Evolutionary conservation across 371 early-diverging fungal genomes (phyloP).

Genomic region (Lichtheimia corymbifera): DNA sequence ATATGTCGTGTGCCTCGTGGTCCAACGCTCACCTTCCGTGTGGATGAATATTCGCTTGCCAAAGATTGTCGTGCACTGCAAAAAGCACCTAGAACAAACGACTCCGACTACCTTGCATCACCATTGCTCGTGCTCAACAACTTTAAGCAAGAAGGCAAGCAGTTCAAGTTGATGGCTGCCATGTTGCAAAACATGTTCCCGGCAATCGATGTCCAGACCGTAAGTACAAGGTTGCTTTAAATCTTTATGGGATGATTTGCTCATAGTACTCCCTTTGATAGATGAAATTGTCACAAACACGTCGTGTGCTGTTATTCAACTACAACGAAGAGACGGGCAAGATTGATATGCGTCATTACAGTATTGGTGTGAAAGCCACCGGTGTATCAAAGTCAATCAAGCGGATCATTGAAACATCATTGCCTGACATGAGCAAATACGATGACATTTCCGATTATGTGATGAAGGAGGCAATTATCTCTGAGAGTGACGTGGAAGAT

Average conservation of each 20-base stretch:
- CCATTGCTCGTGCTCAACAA: constrained; percentile 94
- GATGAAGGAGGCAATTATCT: constrained; percentile 79
- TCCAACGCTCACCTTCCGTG: constrained; percentile 92
- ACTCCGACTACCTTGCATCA: constrained; percentile 73
- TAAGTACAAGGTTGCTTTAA: constrained; percentile 25
- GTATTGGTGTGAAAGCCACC: constrained; percentile 81
- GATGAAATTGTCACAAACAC: constrained; percentile 87
- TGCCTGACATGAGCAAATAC: constrained; percentile 79
- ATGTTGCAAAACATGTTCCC: constrained; percentile 97
- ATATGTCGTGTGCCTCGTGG: constrained; percentile 90
- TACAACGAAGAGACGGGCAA: constrained; percentile 81
- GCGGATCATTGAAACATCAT: constrained; percentile 69
- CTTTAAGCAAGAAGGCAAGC: constrained; percentile 78
- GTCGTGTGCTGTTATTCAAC: constrained; percentile 90
- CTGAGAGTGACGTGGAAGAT: constrained; percentile 94
- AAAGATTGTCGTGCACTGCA: constrained; percentile 83
- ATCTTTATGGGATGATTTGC: neutral
- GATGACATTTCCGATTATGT: constrained; percentile 94
- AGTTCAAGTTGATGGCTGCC: constrained; percentile 89
- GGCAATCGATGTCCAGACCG: constrained; percentile 87
- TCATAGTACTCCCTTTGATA: constrained; percentile 21
- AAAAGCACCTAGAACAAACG: constrained; percentile 79
- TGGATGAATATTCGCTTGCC: constrained; percentile 80
- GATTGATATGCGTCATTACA: constrained; percentile 93
- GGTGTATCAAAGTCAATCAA: constrained; percentile 93